Evolutionary conservation across 352 stramenopile species (phyloP).

Genomic region (Pythium aquatile): DNA sequence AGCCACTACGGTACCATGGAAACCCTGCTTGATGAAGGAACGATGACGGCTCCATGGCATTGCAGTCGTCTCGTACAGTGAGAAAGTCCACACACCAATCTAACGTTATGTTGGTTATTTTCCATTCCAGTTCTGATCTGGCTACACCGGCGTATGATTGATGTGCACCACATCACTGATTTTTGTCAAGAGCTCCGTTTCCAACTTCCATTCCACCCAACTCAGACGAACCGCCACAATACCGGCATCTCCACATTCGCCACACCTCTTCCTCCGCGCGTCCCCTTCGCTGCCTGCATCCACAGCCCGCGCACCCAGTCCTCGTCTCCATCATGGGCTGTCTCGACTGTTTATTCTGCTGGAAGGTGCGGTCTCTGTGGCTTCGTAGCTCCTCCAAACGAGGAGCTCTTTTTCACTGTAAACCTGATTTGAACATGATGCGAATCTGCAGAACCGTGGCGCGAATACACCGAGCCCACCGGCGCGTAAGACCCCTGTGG

Average conservation of each 20-base stretch:
- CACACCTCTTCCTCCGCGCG: not conserved
- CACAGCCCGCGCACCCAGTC: not conserved
- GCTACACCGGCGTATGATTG: conserved; percentile 8
- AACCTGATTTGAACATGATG: not conserved
- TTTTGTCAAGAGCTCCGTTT: conserved; percentile 2
- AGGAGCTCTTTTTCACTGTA: too few species aligned
- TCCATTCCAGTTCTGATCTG: not conserved
- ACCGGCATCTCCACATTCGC: not conserved
- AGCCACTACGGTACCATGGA: not conserved
- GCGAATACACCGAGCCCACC: conserved; percentile 5
- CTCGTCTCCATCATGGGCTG: conserved; percentile 49
- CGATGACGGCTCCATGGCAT: too few species aligned
- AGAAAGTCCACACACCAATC: not conserved
- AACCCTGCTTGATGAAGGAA: too few species aligned
- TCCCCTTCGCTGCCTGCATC: conserved; percentile 4
- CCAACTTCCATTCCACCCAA: conserved; percentile 3
- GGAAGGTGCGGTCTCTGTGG: conserved; percentile 35
- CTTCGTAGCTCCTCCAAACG: not conserved
- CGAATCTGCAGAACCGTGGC: conserved; percentile 4
- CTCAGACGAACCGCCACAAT: not conserved
- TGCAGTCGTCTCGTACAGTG: not conserved
- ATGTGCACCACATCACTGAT: conserved; percentile 19
- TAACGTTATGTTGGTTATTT: conserved; percentile 1
- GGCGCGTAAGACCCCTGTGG: conserved; percentile 4
- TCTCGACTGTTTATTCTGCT: conserved; percentile 68